Percentiles rank a stretch among this genome's conserved stretches.
These are phyloP conservation scores for Hippophae gyantsensis DNA, from an alignment of 306 rosid species.

Conservation along the genomic window DNA sequence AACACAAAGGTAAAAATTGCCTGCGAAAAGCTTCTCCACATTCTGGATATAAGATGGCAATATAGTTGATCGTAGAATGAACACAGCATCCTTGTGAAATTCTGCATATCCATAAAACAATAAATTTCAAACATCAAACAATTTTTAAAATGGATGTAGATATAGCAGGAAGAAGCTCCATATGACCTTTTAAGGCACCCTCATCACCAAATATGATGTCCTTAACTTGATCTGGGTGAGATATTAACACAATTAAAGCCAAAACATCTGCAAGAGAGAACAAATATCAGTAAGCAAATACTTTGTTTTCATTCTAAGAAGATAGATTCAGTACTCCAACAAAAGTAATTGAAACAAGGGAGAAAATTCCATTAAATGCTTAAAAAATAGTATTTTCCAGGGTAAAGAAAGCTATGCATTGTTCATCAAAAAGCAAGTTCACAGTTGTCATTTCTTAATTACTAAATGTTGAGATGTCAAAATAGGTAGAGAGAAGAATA, in stretches of 20 bases:
- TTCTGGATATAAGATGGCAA: conserved; percentile 37
- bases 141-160: conserved; percentile 15
- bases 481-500: no score
- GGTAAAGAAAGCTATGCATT: no score
- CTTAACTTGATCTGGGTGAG: conserved; percentile 38
- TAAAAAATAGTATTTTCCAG: no score
- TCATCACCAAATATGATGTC: conserved; percentile 42
- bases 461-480: no score
- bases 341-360: no score
- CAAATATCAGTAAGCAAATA: conserved; percentile 7
- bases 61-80: conserved; percentile 48
- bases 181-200: conserved; percentile 44
- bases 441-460: no score
- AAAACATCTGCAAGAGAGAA: conserved; percentile 47
- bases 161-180: conserved; percentile 18
- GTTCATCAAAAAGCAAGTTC: no score
- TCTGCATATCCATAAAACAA: conserved; percentile 38
- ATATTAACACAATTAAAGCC: conserved; percentile 52
- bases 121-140: conserved; percentile 15
- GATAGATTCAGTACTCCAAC: conserved; percentile 7
- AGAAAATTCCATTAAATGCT: no score
- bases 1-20: conserved; percentile 29
- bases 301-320: neutral
- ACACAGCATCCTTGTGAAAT: conserved; percentile 47
- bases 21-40: conserved; percentile 45